Evolutionary conservation across 768 basidiomycete species (phyloP), one percentile per base, ranked within the genome.

Genomic region (Termitomyces sp.): DNA sequence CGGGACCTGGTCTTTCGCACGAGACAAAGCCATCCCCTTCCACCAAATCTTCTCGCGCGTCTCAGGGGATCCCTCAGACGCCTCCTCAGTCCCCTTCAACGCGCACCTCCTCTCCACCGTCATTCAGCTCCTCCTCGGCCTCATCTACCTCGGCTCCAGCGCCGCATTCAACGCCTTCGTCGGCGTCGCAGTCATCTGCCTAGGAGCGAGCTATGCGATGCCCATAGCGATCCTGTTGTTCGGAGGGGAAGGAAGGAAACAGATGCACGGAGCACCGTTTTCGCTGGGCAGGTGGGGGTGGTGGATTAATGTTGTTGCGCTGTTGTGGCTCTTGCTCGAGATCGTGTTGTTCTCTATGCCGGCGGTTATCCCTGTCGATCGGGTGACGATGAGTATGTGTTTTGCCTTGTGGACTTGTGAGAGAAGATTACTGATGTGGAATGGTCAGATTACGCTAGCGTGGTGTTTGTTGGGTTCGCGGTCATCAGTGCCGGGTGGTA

Each of bases 261-360:
- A 75, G 36, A 70, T 85, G 56, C 58, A 54, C 4, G 78, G 75
- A 49, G 82, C 86, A 3, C 81, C 81, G 7, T 87, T 78, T 61
- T 67, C 62, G 26, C 66, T 84, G 10, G 85, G 83, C 0, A 69
- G 65, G 20, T 69, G 71, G 56, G 85, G 85, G 0, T 65, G 57
- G 28, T 24, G 69, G 45, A 70, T 84, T 13, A 87, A 88, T 66
- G 63, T 65, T 13, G 64, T 78, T n/a, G 81, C 84, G 3, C 74
- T 87, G 8, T 46, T 80, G 22, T 87, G 86, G 86, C 73, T 81
- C 57, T 51, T 69, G 52, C 83, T 88, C 51, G 79, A 84, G 65
- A 81, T 83, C 41, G 80, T 86, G 39, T 65, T 88, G 59, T 87
- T 87, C 64, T 85, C 83, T 28, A 87, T 87, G 85, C 85, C 85